Base-by-base conservation (phyloP, 345 rosid species). In the Schrenkiella parvula region DNA sequence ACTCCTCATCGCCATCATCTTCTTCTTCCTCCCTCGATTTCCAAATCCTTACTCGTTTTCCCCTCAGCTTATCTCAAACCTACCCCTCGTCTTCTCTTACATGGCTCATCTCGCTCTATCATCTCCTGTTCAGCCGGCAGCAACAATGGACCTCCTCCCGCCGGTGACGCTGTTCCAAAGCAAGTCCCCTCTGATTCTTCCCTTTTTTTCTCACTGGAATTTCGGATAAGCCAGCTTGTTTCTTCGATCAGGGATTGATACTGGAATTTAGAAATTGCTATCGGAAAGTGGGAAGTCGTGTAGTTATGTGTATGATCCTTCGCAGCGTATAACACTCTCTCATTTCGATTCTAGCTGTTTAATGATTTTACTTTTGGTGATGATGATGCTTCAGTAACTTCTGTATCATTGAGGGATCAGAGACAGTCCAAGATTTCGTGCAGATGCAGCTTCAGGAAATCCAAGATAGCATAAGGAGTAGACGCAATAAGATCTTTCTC, bases 381-480 rank as follows among this genome's bases (percentile, higher is more conserved):
- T 41, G 54, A 21, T 47, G 37, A 10, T 60, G 64, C 2, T 69
- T 26, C 84, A 90, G 98, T 55, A 88, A 87, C 71, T 93, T 90
- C 66, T 93, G 97, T 73, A 93, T 93, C 35, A 93, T 93, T 38
- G 98, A 93, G 71, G 97, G 98, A 55, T 96, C 98, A 13, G 96
- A 90, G 78, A 87, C 92, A 15, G 87, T 86, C n/a, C 89, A 84
- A 78, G 96, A 90, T 81, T 90, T 93, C 29, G 80, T 80, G 64
- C 87, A 87, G 91, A 90, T 93, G 98, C 97, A 86, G 84, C 64
- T 74, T 41, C 85, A 77, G 83, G 97, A 93, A 75, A 89, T 93
- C 21, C 85, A 93, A 43, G 97, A 90, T 66, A 89, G 79, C 75
- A 93, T 93, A 28, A 81, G 78, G 88, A 91, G 92, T 60, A 80